Base-by-base conservation (phyloP, 179 eudicot species). In the Beta corolliflora region DNA sequence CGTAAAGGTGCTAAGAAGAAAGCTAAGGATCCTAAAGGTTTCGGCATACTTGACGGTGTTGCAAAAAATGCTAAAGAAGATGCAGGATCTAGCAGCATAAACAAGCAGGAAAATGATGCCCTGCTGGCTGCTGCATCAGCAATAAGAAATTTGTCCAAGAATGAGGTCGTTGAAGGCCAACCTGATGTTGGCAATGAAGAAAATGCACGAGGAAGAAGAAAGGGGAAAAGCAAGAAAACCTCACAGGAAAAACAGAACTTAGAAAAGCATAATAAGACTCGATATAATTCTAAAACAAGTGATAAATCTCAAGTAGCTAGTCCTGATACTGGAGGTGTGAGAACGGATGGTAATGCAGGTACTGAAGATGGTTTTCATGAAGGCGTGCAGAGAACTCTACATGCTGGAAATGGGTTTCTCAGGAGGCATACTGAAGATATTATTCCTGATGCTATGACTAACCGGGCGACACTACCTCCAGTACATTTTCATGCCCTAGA, bases 401-500 rank as follows among this genome's bases (percentile, higher is more conserved):
- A 67, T 77, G 59, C 69, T 44, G 86, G 76, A 74, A 78, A 76
- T 72, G 85, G 83, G 50, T 61, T 85, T 86, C 91, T 92, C 41
- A 87, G 84, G 74, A 92, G 88, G 85, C 96, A 90, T 84, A 80
- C 54, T 54, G 84, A 76, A 76, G 87, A 71, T 31, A 67, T 76
- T 70, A 76, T 54, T 84, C 71, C 86, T 77, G 73, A 69, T 77
- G 69, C 50, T 70, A 66, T 48, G 6, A 56, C 53, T 29, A 81
- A 83, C 77, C 78, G 77, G 36, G 88, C 82, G 85, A 85, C 78
- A 76, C 81, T 90, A 69, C 95, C 95, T 65, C 91, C 92, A 11
- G 90, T 96, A 81, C 86, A 87, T 81, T 96, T 93, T 82, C 90
- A 94, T 88, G 98, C 98, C 77, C 81, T 93, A 11, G 99, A 96